Evolutionary conservation across 2,329 filamentous ascomycete species (phyloP), one percentile per base, ranked within the genome.

Genomic region (Colletotrichum aenigma): DNA sequence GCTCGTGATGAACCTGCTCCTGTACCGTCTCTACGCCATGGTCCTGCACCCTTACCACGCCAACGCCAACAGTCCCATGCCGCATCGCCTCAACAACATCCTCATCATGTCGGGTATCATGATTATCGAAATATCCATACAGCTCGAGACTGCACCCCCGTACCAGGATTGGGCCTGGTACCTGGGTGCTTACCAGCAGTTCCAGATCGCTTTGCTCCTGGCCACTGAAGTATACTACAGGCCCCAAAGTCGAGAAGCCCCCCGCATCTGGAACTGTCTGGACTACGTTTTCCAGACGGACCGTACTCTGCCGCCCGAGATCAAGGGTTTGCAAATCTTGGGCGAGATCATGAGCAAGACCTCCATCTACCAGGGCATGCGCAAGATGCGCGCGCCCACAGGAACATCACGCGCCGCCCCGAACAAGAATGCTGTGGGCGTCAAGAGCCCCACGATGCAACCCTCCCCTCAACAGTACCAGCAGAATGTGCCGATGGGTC

Each of bases 231-330:
- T 95, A 6, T 93, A 92, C 80, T 88, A 89, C 62, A 87, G 88
- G 55, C 90, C 91, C 0, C 85, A 88, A 69, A 87, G 89, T 64
- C 87, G 87, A 66, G 89, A 94, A 76, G 91, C 91, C 3, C 88
- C 90, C 28, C 89, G 93, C 10, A 93, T 95, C 74, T 95, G 94
- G 93, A 85, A 86, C 38, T 93, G 92, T 79, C 85, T 95, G 30
- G 93, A 96, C 80, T 95, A 92, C 80, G 91, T 94, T 28, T 96
- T 95, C 81, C 89, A 91, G 66, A 85, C 93, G 32, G 88, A 93
- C 36, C 81, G 87, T 7, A 82, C 86, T 38, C 82, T 90, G 56
- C 82, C 88, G 15, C 88, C 88, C 4, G 86, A 88, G 21, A 86
- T 90, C 58, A 95, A 95, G 81, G 89, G 88, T 13, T 84, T 90